These are phyloP conservation scores for Skeletonema menzelii DNA, from an alignment of 108 stramenopile genomes.

Conservation along the genomic window DNA sequence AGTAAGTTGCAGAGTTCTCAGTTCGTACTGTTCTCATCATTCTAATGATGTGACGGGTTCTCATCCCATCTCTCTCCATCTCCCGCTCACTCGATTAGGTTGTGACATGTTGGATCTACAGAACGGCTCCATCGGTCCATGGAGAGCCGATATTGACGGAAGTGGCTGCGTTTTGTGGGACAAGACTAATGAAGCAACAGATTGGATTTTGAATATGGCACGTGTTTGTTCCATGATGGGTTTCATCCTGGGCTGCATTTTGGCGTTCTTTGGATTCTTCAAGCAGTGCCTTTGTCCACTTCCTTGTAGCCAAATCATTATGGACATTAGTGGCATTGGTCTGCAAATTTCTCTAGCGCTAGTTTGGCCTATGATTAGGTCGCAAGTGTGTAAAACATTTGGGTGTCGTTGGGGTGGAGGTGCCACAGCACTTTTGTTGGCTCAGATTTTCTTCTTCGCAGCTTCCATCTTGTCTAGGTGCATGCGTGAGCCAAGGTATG, in stretches of 20 bases:
- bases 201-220: not conserved
- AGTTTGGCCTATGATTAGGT: constrained; percentile 6
- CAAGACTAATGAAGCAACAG: not conserved
- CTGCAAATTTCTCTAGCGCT: constrained; percentile 28
- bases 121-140: not conserved
- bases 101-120: not conserved
- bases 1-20: not conserved
- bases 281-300: constrained; percentile 38
- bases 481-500: constrained; percentile 29
- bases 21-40: not conserved
- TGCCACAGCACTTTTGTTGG: constrained; percentile 3
- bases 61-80: not conserved
- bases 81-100: not conserved
- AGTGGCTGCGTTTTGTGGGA: not conserved
- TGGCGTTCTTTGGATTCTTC: constrained; percentile 31
- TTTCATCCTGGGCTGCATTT: constrained; percentile 16
- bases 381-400: constrained; percentile 1
- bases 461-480: constrained; percentile 26
- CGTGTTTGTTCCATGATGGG: constrained; percentile 7
- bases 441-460: constrained; percentile 20
- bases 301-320: constrained; percentile 17
- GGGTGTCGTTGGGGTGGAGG: constrained; percentile 14
- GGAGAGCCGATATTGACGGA: not conserved
- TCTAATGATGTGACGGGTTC: not conserved
- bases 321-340: constrained; percentile 11